Evolutionary conservation across 495 filamentous ascomycete species (phyloP), one percentile per base, ranked within the genome.

Genomic region (Hypoxylon subgilvum): DNA sequence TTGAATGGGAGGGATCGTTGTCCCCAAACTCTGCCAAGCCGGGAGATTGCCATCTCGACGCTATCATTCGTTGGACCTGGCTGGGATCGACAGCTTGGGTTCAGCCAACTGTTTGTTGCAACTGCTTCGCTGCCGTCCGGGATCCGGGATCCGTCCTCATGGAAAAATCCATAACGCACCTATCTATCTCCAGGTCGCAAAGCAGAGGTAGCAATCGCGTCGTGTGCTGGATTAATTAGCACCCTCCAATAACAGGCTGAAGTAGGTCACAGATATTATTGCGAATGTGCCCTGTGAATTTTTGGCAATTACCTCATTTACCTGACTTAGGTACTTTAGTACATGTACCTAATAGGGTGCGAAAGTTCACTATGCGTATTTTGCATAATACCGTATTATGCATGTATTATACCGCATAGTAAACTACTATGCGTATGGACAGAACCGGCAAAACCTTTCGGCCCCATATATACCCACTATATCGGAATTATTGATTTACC

Each of bases 1-100:
- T 16, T 49, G 36, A 45, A 31, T n/a, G n/a, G 12, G 50, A 55
- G 22, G 50, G 56, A 65, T 61, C 27, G 34, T 25, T 52, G 17
- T 42, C 39, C 28, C 42, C 43, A 55, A 57, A 59, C 48, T 35
- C 21, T 53, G 66, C 66, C 66, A 69, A 69, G 66, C 58, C 63
- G 66, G 63, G 51, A 69, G 59, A 67, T 67, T 34, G 38, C 47
- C 42, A 51, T 43, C n/a, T 45, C 23, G 38, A n/a, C 35, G 19
- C 25, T 35, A n/a, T 32, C n/a, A 64, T 69, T 67, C 66, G 63
- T 36, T 49, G 45, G 51, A 52, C 23, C 1, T 0, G 16, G 7
- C 44, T 38, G 19, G 45, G 55, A 61, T 61, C 57, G 43, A 50
- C 54, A 6, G 44, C 41, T 42, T 49, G 35, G 42, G 60, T 57